A percentile compares a stretch with the other conserved stretches of the same genome.
phyloP scores from a whole-genome alignment of 2,329 filamentous ascomycete species.

The Huntiella moniliformis region DNA sequence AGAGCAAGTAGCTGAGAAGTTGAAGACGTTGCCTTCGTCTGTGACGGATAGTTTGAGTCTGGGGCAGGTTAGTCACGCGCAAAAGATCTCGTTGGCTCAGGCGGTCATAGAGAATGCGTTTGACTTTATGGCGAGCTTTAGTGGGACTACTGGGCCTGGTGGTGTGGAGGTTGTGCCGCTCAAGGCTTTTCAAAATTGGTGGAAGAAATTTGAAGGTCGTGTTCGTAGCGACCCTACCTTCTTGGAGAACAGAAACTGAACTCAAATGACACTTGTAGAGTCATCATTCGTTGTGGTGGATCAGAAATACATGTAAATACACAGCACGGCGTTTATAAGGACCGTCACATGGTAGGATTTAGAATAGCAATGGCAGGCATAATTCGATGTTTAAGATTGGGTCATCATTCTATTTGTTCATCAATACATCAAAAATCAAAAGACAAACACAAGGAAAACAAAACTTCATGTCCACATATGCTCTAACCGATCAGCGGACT shows the following conservation, averaged over 20 bases:
- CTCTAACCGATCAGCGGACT: constrained; percentile 1
- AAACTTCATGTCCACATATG: constrained; percentile 1
- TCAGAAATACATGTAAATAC: no score
- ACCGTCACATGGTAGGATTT: no score
- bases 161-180: constrained; percentile 80
- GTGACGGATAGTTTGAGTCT: no score
- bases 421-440: neutral
- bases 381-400: neutral
- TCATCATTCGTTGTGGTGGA: neutral
- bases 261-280: constrained; percentile 9
- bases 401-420: neutral
- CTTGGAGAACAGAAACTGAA: constrained; percentile 42
- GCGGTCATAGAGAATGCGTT: constrained; percentile 93
- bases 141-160: constrained; percentile 36
- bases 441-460: constrained; percentile 1
- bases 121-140: constrained; percentile 85
- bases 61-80: constrained; percentile 12
- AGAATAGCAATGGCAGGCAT: no score
- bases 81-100: constrained; percentile 64
- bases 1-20: constrained; percentile 48
- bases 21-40: constrained; percentile 37
- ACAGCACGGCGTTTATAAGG: neutral
- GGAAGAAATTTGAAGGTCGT: constrained; percentile 82
- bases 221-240: constrained; percentile 77
- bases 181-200: constrained; percentile 93